Percentiles rank a stretch among this genome's conserved stretches.
phyloP scores from a whole-genome alignment of 176 grass and related monocot genomes.

The Hsuehochloa calcarea region DNA sequence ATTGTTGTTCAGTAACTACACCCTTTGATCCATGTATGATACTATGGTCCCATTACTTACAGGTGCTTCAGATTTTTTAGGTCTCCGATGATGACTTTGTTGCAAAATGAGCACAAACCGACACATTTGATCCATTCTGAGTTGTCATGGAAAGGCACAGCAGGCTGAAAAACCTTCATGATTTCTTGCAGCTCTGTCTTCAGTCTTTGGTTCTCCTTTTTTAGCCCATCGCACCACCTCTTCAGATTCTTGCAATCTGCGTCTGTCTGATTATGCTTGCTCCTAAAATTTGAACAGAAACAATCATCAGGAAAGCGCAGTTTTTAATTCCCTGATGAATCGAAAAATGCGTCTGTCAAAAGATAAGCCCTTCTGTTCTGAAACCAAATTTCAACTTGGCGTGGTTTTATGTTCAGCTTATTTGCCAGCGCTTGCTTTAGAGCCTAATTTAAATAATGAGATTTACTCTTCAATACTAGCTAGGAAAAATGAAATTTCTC shows the following conservation, averaged over 20 bases:
- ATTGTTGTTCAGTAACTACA: not conserved
- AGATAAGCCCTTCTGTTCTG: slow-evolving; percentile 44
- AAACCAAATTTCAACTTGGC: slow-evolving; percentile 56
- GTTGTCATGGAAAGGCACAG: not conserved
- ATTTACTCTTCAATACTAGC: not conserved
- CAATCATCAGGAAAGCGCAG: not conserved
- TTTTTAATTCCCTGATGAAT: not conserved
- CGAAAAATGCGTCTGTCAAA: not conserved
- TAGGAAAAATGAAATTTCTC: not conserved
- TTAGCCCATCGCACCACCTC: slow-evolving; percentile 14
- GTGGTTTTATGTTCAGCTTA: slow-evolving; percentile 20
- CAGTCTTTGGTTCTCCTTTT: slow-evolving; percentile 31
- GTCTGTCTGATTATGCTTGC: slow-evolving; percentile 33
- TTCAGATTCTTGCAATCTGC: slow-evolving; percentile 21
- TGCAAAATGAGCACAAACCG: not conserved
- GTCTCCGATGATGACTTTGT: not conserved
- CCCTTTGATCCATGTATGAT: not conserved
- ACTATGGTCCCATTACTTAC: not conserved
- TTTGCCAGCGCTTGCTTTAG: slow-evolving; percentile 37
- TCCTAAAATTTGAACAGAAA: slow-evolving; percentile 4
- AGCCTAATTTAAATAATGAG: not conserved
- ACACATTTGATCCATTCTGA: not conserved
- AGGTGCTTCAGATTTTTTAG: not conserved
- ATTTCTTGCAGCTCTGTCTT: slow-evolving; percentile 36
- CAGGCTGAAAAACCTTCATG: not conserved